Percentiles rank a stretch among this genome's conserved stretches.
These are phyloP conservation scores for Diversispora eburnea DNA, from an alignment of 192 early-diverging fungal genomes.

Conservation along the genomic window DNA sequence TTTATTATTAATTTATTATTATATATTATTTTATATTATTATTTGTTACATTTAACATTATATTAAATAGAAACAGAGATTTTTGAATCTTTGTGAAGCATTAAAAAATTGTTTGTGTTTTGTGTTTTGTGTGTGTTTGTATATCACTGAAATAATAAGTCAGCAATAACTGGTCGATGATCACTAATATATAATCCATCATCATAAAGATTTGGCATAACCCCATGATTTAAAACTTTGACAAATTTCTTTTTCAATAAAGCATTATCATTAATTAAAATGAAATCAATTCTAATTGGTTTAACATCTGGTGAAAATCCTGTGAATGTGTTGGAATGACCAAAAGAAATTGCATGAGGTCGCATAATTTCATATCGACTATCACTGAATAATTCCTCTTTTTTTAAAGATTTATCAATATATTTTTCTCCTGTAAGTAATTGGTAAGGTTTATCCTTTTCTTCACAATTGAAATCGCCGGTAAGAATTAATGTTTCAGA, in stretches of 20 bases:
- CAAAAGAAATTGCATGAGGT: constrained; percentile 27
- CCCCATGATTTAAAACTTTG: constrained; percentile 26
- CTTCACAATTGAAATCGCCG: constrained; percentile 36
- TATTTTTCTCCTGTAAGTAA: constrained; percentile 28
- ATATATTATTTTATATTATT: too few relatives aligned
- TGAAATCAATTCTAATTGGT: constrained; percentile 35
- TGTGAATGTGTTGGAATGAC: constrained; percentile 36
- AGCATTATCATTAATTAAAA: constrained; percentile 19
- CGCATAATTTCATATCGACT: constrained; percentile 31
- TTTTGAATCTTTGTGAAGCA: too few relatives aligned
- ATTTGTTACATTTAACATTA: too few relatives aligned
- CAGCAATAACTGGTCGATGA: constrained; percentile 39
- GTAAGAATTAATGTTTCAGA: constrained; percentile 24
- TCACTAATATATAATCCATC: constrained; percentile 39
- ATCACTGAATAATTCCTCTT: constrained; percentile 26
- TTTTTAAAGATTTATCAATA: not conserved
- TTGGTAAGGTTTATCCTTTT: constrained; percentile 30
- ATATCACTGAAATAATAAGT: constrained; percentile 14
- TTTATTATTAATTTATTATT: too few relatives aligned
- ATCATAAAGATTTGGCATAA: constrained; percentile 34
- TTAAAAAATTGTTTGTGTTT: too few relatives aligned
- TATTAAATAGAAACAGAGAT: too few relatives aligned
- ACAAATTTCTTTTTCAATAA: not conserved
- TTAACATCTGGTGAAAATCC: constrained; percentile 28
- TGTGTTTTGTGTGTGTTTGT: too few relatives aligned